Base-by-base conservation (phyloP, 192 early-diverging fungal genomes). In the Entomortierella chlamydospora region DNA sequence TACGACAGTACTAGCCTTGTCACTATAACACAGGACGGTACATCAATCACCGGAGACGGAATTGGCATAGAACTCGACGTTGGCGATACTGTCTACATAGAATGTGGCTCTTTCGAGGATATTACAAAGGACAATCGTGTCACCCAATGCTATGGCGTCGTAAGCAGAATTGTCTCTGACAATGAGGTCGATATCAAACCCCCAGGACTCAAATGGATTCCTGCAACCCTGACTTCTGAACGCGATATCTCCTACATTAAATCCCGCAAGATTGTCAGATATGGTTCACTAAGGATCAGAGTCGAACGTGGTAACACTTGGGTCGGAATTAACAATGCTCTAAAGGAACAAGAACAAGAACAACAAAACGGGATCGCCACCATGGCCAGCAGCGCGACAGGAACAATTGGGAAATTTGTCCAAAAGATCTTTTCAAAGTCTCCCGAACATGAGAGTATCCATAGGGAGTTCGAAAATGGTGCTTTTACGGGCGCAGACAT, bases 281-380 rank as follows among this genome's bases (percentile, higher is more conserved):
- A 70, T 54, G 82, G 76, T 18, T 74, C 66, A n/a, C 62, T 83
- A 17, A 65, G 71, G 41, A 76, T 83, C 51, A 61, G 82, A 25
- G 82, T 83, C 31, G 76, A 83, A 41, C 72, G 82, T 20, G 82
- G 77, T 23, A 83, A 74, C 58, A 83, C 82, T 26, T 70, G 61
- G 67, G 57, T 70, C 51, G 76, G 76, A 6, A 64, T 71, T 63
- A 61, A 81, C 28, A 57, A 81, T 41, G 58, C 74, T 25, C 34
- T 73, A 30, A 71, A 65, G 33, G 53, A 33, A 39, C 60, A 82
- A 50, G 53, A 33, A 39, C 60, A 82, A 50, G 42, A 49, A 37
- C 73, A 60, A 50, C 68, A 60, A 53, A 62, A 61, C 51, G 77
- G 64, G 37, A 67, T 51, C 37, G 47, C 2, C 23, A 47, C 25